Base-by-base conservation (phyloP, 2,329 filamentous ascomycete genomes). In the Cladosporium sphaerospermum region DNA sequence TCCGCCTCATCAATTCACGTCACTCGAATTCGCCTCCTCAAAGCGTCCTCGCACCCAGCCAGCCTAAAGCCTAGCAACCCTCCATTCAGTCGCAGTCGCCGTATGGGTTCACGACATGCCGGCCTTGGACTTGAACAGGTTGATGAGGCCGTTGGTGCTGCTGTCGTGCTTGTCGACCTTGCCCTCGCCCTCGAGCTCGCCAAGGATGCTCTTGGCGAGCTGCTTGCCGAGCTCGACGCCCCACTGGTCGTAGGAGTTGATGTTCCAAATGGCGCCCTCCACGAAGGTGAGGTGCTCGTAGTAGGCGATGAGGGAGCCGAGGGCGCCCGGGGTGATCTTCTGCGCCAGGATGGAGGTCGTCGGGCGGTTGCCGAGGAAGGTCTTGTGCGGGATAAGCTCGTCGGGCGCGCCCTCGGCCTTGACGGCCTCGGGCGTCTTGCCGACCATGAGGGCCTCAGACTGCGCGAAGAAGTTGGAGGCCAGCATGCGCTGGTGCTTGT, bases 171-270 rank as follows among this genome's bases (percentile, higher is more conserved):
- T 81, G 55, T 76, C 76, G 52, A 84, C 84, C 63, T 81, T 83
- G 56, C 82, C 88, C n/a, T 80, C 72, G 68, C 85, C 80, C 61
- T 96, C 90, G 55, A 99, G 80, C 79, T 99, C 93, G 66, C 74
- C 71, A 59, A 75, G 68, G 54, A 73, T 80, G 68, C 78, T 78
- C 73, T 80, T 97, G 57, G 93, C 93, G 61, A 99, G 78, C 39
- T 86, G 84, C 85, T 99, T 99, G 72, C 93, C 93, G 57, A 99
- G 78, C 80, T 99, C 93, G 42, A 99, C 93, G 75, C 93, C 93
- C 93, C 93, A 99, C 79, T 99, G 93, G 76, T 99, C 93, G 69
- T 97, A 99, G 67, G 86, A 90, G 83, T 99, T 99, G 79, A 99
- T 96, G 77, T 97, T 95, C 93, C 93, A 99, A 70, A 99, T 80